Base-by-base conservation (phyloP, 495 filamentous ascomycete genomes). In the Oleoguttula mirabilis region DNA sequence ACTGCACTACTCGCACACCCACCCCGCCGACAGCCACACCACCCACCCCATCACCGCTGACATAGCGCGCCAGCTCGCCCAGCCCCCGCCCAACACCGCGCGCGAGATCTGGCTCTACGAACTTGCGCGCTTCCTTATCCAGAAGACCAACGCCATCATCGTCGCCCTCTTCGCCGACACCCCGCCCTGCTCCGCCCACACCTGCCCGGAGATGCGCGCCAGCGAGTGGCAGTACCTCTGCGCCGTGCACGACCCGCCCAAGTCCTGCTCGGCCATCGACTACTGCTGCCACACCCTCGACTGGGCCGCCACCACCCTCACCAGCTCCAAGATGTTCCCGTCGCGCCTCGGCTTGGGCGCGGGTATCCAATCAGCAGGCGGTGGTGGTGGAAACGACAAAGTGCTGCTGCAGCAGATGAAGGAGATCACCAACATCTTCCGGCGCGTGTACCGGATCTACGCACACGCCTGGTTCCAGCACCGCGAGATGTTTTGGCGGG, bases 381-480 rank as follows among this genome's bases (percentile, higher is more conserved):
- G 1, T 1, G 34, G 20, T 12, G 47, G 21, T 14, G 15, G 19
- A 14, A 22, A n/a, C 4, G 42, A 51, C 28, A 46, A 49, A 25
- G 36, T 44, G 14, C 46, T 53, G 12, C 66, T 71, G 47, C 66
- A 67, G 23, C 77, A 76, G 47, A 71, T 84, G 41, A 80, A 88
- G 60, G 85, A 92, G 59, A 65, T 98, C 22, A 82, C 83, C 36
- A 95, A 93, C 60, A 88, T 98, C 39, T 94, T 95, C 62, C 75
- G 92, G 39, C 72, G 90, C 6, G 71, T 96, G 37, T 94, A 98
- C 60, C 74, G 90, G 34, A 95, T 98, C 58, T 96, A 96, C 57
- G 92, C 90, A 37, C 90, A 98, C 55, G 90, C 90, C 10, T 98
- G 90, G 90, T 98, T 94, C 60, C 87, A 94, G 60, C 90, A 98